Percentiles rank a stretch among this genome's conserved stretches.
phyloP scores from a whole-genome alignment of 768 basidiomycete species.

The Zangia roseola region DNA sequence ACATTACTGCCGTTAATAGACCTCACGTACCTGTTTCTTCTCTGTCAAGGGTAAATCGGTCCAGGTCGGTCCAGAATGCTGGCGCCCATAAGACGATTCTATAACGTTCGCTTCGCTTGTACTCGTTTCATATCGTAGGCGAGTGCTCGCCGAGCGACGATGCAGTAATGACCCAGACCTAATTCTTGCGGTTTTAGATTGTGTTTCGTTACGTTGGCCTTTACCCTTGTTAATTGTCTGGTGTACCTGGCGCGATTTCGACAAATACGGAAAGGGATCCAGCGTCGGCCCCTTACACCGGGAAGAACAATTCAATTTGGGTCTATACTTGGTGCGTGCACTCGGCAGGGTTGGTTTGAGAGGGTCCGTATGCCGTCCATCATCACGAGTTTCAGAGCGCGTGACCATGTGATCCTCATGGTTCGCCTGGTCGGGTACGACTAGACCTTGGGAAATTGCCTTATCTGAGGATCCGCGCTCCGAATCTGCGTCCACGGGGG shows the following conservation, averaged over 20 bases:
- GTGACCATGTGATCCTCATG: slow-evolving; percentile 6
- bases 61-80: slow-evolving; percentile 17
- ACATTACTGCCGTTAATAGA: slow-evolving; percentile 22
- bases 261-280: slow-evolving; percentile 19
- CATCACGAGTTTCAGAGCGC: slow-evolving; percentile 5
- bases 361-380: background rate
- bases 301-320: slow-evolving; percentile 13
- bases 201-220: slow-evolving; percentile 10
- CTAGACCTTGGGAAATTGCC: slow-evolving; percentile 10
- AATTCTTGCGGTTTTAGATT: slow-evolving; percentile 2
- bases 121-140: background rate
- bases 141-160: slow-evolving; percentile 5
- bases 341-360: slow-evolving; percentile 18
- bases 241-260: slow-evolving; percentile 12
- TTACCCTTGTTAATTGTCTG: slow-evolving; percentile 5
- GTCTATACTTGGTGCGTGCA: slow-evolving; percentile 31
- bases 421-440: background rate
- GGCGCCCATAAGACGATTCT: background rate
- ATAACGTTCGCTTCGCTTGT: background rate
- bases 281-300: slow-evolving; percentile 17
- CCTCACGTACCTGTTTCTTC: slow-evolving; percentile 32
- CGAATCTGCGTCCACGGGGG: slow-evolving; percentile 6
- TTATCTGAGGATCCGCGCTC: slow-evolving; percentile 18
- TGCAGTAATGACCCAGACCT: background rate
- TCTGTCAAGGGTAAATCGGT: slow-evolving; percentile 26